A percentile compares a stretch with the other conserved stretches of the same genome.
Evolutionary conservation across 768 basidiomycete species (phyloP).

Genomic region (Lentinula sp.): DNA sequence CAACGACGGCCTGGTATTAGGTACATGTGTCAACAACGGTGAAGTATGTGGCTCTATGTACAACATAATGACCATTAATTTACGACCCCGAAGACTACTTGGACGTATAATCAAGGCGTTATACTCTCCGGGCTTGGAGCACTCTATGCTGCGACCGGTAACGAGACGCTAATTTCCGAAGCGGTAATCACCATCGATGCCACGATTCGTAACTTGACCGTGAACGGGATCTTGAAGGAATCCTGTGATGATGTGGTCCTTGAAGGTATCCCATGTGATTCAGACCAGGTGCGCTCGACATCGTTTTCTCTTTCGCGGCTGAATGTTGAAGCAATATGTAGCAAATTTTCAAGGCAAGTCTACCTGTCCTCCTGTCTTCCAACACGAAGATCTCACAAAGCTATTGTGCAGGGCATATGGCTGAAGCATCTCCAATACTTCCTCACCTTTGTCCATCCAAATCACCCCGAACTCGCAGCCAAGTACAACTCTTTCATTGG

Average conservation of each 20-base stretch:
- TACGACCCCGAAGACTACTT: slow-evolving; percentile 34
- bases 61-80: not conserved
- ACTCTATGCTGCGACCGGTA: slow-evolving; percentile 33
- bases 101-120: slow-evolving; percentile 61
- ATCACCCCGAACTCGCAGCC: slow-evolving; percentile 23
- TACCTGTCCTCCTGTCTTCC: not conserved
- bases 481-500: slow-evolving; percentile 37
- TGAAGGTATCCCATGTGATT: slow-evolving; percentile 34
- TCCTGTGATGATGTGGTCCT: slow-evolving; percentile 42
- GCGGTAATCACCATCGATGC: slow-evolving; percentile 50
- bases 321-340: slow-evolving; percentile 8
- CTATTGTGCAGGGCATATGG: slow-evolving; percentile 37
- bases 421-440: slow-evolving; percentile 47
- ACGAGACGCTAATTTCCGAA: slow-evolving; percentile 32
- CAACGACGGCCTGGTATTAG: slow-evolving; percentile 17
- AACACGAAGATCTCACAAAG: not conserved
- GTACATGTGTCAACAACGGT: slow-evolving; percentile 17
- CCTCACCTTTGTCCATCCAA: slow-evolving; percentile 28
- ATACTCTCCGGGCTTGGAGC: slow-evolving; percentile 47
- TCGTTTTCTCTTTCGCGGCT: not conserved
- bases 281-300: slow-evolving; percentile 31
- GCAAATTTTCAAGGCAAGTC: slow-evolving; percentile 39
- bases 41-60: slow-evolving; percentile 14
- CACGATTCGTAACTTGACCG: slow-evolving; percentile 35
- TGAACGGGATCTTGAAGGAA: slow-evolving; percentile 38